A percentile compares a stretch with the other conserved stretches of the same genome.
Conservation (phyloP, 2,329 filamentous ascomycete genomes). For the Erysiphe neolycopersici region DNA sequence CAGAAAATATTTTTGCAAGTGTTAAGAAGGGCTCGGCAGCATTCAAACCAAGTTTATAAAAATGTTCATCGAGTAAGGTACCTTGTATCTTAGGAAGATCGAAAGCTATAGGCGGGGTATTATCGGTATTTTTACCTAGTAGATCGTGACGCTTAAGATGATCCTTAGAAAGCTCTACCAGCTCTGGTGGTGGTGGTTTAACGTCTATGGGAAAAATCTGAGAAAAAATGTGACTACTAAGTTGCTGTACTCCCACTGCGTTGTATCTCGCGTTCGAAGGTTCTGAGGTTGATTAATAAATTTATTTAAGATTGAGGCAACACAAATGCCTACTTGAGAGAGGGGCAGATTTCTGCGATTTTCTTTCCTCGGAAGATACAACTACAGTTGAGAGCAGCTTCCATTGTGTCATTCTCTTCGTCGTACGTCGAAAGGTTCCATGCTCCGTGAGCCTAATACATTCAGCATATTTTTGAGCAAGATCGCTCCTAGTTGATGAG, state of each 20-base stretch:
- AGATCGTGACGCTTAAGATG: conserved; percentile 70
- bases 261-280: conserved; percentile 45
- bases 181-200: conserved; percentile 33
- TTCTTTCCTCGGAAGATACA: conserved; percentile 1
- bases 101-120: conserved; percentile 50
- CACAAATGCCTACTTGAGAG: conserved; percentile 5
- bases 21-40: conserved; percentile 62
- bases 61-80: conserved; percentile 71
- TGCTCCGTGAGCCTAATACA: conserved; percentile 26
- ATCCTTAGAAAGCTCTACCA: conserved; percentile 55
- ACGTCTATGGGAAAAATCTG: conserved; percentile 48
- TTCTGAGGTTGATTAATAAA: conserved; percentile 2
- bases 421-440: conserved; percentile 15
- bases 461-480: conserved; percentile 14
- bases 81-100: conserved; percentile 62
- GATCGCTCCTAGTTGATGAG: conserved; percentile 10
- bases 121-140: conserved; percentile 70
- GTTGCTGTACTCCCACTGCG: conserved; percentile 80
- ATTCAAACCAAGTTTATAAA: conserved; percentile 64
- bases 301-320: conserved; percentile 2
- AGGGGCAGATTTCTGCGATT: background rate
- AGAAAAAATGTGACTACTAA: conserved; percentile 56
- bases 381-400: conserved; percentile 14
- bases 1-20: conserved; percentile 48
- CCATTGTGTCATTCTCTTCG: conserved; percentile 11